phyloP scores from a whole-genome alignment of 1,284 basidiomycete species.

The Cyathus olla region DNA sequence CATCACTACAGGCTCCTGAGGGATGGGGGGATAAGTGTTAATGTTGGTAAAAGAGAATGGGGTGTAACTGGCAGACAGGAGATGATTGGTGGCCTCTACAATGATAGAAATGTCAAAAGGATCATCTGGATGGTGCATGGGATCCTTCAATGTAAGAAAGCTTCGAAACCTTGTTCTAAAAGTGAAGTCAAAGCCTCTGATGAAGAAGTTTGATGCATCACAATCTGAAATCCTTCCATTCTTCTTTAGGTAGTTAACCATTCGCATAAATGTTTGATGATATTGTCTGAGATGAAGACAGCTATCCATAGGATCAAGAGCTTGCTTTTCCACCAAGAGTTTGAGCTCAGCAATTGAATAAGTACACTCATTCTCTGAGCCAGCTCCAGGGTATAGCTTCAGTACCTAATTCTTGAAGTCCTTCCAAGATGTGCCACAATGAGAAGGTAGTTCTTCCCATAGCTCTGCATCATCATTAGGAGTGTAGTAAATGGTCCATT shows the following conservation, averaged over 20 bases:
- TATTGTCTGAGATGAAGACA: background rate
- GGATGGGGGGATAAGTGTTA: too few species aligned
- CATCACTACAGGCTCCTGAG: too few species aligned
- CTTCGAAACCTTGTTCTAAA: background rate
- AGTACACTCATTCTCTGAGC: background rate
- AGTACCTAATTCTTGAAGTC: background rate
- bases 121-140: conserved; percentile 1
- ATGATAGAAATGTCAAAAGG: background rate
- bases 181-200: background rate
- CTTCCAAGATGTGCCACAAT: background rate
- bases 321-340: background rate
- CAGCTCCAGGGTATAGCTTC: background rate
- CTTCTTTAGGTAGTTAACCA: background rate
- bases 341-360: background rate
- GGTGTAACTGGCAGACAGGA: background rate
- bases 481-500: background rate
- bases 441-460: background rate
- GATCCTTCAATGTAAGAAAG: background rate
- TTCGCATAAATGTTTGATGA: background rate
- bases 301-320: background rate
- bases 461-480: background rate
- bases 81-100: background rate
- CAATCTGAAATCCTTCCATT: background rate
- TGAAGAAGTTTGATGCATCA: background rate
- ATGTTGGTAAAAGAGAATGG: background rate